Percentiles rank a stretch among this genome's conserved stretches.
These are phyloP conservation scores for Falciphora oryzae DNA, from an alignment of 2,329 filamentous ascomycete genomes.

Conservation along the genomic window DNA sequence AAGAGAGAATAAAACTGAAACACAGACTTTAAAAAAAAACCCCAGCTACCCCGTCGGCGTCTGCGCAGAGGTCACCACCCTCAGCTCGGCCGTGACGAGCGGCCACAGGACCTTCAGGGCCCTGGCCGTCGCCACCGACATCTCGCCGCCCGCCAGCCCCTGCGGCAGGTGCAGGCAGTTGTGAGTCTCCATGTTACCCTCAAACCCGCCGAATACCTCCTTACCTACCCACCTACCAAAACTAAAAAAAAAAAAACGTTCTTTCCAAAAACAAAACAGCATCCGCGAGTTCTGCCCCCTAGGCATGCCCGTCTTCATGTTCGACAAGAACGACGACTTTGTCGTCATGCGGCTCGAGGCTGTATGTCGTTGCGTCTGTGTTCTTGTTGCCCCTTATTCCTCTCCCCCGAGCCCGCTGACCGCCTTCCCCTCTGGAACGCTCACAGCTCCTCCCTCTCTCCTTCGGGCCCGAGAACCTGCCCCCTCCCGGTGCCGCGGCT, in stretches of 20 bases:
- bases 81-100: conserved; percentile 69
- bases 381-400: conserved; percentile 4
- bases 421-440: not conserved
- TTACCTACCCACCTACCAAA: not conserved
- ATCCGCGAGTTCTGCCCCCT: conserved; percentile 70
- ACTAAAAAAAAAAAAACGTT: not conserved
- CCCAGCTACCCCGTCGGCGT: conserved; percentile 77
- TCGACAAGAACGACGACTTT: conserved; percentile 72
- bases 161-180: conserved; percentile 97
- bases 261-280: too few species aligned
- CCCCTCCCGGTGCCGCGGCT: not conserved
- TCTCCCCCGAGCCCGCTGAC: conserved; percentile 5
- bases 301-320: conserved; percentile 83
- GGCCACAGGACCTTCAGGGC: conserved; percentile 61
- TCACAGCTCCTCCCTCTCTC: conserved; percentile 60
- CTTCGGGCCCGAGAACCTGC: conserved; percentile 57
- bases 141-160: conserved; percentile 62
- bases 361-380: conserved; percentile 30
- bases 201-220: too few species aligned
- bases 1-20: not conserved
- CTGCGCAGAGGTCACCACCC: conserved; percentile 87
- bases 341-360: conserved; percentile 65
- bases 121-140: conserved; percentile 80
- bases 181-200: conserved; percentile 45
- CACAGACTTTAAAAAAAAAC: not conserved